Evolutionary conservation across 768 basidiomycete genomes (phyloP), one percentile per base, ranked within the genome.

Genomic region (Lactarius deliciosus): DNA sequence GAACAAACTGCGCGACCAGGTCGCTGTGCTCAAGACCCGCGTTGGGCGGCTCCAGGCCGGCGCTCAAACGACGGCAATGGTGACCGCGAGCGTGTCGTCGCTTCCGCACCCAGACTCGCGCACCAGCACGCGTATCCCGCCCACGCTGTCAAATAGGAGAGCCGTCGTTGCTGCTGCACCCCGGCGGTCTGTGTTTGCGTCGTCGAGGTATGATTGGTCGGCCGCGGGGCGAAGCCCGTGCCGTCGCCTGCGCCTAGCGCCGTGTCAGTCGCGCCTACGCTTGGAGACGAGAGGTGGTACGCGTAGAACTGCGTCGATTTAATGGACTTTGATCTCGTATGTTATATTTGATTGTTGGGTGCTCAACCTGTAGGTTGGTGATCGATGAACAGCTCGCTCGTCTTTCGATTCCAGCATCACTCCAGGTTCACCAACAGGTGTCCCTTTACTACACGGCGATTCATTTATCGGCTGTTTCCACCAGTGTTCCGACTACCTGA

Each of bases 101-200:
- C 81, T 82, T 41, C 78, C 83, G 28, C 86, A 90, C 38, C 87
- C 90, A n/a, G 87, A 89, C 73, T 92, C 90, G 13, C 86, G 90
- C 10, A 79, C 86, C 5, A 91, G 89, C 76, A 88, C 86, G 0
- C 83, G 53, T 86, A 86, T 72, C 78, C 77, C 20, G 79, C 85
- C 85, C 55, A 83, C 83, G 30, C 84, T 70, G 68, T 22, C 60
- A 38, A 47, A 3, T 18, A 18, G 2, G 53, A 54, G 13, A 25
- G 30, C 41, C 6, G 16, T 16, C 15, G 16, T 18, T 7, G 16
- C 7, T 6, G 18, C 15, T 15, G 9, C 73, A 61, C 50, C 55
- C 47, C 16, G 61, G 83, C 75, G 81, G 84, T 64, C 81, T 9
- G 25, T 25, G 50, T 22, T 25, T 25, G 50, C 6, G 82, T 9